Evolutionary conservation across 2,329 filamentous ascomycete species (phyloP).

Genomic region (Camptophora hylomeconis): DNA sequence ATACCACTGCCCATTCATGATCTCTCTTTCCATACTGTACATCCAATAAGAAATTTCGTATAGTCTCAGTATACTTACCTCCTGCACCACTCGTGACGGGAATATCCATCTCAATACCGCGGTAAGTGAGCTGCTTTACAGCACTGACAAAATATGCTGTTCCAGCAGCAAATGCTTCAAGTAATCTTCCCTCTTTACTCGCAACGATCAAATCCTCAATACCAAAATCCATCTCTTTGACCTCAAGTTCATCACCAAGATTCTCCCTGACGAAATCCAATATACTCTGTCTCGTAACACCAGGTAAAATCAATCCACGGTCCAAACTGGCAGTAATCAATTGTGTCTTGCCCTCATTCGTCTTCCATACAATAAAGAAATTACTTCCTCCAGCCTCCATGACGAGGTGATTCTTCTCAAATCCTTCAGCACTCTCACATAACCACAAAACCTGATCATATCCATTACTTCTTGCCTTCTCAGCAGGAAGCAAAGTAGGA

Average conservation of each 20-base stretch:
- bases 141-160: slow-evolving; percentile 43
- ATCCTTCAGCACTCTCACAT: too few species aligned
- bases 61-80: too few species aligned
- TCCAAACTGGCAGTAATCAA: background rate
- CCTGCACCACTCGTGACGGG: too few species aligned
- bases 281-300: slow-evolving; percentile 1
- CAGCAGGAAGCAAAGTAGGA: slow-evolving; percentile 64
- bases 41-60: too few species aligned
- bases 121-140: slow-evolving; percentile 13
- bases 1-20: too few species aligned
- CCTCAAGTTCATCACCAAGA: slow-evolving; percentile 53
- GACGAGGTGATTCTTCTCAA: slow-evolving; percentile 56
- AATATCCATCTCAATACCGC: too few species aligned
- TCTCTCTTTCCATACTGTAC: too few species aligned
- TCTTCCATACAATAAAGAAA: slow-evolving; percentile 2
- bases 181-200: slow-evolving; percentile 56
- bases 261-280: background rate
- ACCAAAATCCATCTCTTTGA: slow-evolving; percentile 72
- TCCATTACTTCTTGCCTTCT: slow-evolving; percentile 57
- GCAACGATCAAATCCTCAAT: slow-evolving; percentile 68
- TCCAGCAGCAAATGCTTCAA: slow-evolving; percentile 78
- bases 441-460: slow-evolving; percentile 93
- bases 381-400: slow-evolving; percentile 74
- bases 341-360: background rate
- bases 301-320: background rate